A percentile compares a stretch with the other conserved stretches of the same genome.
These are phyloP conservation scores for Bathelium albidoporum DNA, from an alignment of 495 filamentous ascomycete species.

Conservation along the genomic window DNA sequence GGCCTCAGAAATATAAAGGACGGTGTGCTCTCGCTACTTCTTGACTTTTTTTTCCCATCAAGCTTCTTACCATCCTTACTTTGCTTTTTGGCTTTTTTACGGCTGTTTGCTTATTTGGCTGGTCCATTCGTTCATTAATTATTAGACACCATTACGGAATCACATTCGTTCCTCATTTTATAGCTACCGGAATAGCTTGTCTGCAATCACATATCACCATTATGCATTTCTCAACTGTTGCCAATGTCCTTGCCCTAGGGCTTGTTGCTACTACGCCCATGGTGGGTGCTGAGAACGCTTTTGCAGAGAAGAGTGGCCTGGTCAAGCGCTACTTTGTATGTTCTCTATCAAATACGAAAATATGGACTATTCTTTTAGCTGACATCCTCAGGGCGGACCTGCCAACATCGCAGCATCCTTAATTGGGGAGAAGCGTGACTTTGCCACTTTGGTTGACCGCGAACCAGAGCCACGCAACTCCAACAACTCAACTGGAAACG, in stretches of 20 bases:
- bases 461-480: background rate
- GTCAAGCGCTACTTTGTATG: background rate
- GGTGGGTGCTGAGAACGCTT: background rate
- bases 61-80: background rate
- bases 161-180: background rate
- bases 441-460: background rate
- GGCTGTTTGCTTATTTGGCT: background rate
- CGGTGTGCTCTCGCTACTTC: background rate
- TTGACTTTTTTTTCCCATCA: slow-evolving; percentile 4
- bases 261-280: background rate
- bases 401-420: background rate
- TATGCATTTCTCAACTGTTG: slow-evolving; percentile 1
- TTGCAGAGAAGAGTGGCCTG: background rate
- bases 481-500: background rate
- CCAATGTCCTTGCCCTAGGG: background rate
- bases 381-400: background rate
- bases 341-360: background rate
- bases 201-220: background rate
- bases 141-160: background rate
- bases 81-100: background rate
- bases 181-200: slow-evolving; percentile 1
- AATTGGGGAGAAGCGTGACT: background rate
- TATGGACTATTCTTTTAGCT: no score
- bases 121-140: background rate
- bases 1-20: background rate